phyloP scores from a whole-genome alignment of 1,139 yeast species.

The Pichia sp. region DNA sequence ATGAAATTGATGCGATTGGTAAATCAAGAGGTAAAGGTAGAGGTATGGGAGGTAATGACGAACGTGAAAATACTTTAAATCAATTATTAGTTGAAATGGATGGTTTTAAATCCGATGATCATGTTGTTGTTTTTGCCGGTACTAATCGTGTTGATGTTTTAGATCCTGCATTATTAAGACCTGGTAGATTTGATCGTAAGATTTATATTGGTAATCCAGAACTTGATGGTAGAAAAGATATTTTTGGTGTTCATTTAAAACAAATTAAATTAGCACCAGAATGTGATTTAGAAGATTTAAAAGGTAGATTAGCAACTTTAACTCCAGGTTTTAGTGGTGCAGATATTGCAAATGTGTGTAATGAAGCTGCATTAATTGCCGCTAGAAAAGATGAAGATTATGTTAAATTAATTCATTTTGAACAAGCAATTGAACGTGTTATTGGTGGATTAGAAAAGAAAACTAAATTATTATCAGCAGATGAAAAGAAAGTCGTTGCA shows the following conservation, averaged over 20 bases:
- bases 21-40: slow-evolving; percentile 69
- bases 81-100: slow-evolving; percentile 97
- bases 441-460: slow-evolving; percentile 95
- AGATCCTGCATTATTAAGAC: slow-evolving; percentile 89
- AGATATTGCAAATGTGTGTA: slow-evolving; percentile 93
- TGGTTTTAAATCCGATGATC: slow-evolving; percentile 85
- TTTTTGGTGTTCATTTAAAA: slow-evolving; percentile 76
- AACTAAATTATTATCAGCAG: slow-evolving; percentile 71
- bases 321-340: slow-evolving; percentile 99
- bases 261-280: slow-evolving; percentile 52
- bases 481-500: slow-evolving; percentile 85
- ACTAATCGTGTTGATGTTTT: slow-evolving; percentile 92
- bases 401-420: slow-evolving; percentile 76
- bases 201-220: slow-evolving; percentile 89
- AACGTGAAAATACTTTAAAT: slow-evolving; percentile 92
- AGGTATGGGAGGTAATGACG: slow-evolving; percentile 83
- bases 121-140: slow-evolving; percentile 95
- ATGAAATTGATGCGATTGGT: slow-evolving; percentile 98
- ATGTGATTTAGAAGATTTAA: slow-evolving; percentile 44
- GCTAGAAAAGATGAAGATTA: slow-evolving; percentile 72
- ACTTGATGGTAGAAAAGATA: slow-evolving; percentile 86
- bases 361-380: slow-evolving; percentile 95
- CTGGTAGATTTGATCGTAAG: slow-evolving; percentile 96
- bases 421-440: slow-evolving; percentile 93
- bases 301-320: slow-evolving; percentile 87